Conservation (phyloP, 441 rosid species). For the Isatis lusitanica region DNA sequence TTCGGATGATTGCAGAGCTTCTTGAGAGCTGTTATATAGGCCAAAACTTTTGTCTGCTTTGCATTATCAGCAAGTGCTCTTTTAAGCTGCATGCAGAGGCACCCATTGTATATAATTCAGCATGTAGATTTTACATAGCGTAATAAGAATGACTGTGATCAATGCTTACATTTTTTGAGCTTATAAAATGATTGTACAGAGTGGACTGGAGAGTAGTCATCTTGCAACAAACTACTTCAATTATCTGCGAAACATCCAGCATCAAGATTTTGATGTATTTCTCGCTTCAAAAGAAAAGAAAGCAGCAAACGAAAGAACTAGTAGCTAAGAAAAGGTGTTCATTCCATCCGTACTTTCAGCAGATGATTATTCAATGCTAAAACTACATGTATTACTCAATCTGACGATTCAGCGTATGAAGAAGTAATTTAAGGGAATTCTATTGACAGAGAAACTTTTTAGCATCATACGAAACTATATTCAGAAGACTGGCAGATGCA, state of each 20-base stretch:
- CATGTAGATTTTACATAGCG: constrained; percentile 47
- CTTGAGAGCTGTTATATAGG: constrained; percentile 97
- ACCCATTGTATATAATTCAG: constrained; percentile 28
- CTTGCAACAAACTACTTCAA: constrained; percentile 99
- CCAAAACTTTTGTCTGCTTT: constrained; percentile 88
- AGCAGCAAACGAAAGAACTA: constrained; percentile 12
- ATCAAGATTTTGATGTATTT: constrained; percentile 27
- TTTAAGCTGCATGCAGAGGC: constrained; percentile 63
- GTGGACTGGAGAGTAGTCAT: constrained; percentile 87
- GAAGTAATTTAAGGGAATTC: constrained; percentile 5
- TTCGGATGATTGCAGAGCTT: constrained; percentile 99
- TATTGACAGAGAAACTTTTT: neutral
- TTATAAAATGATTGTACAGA: constrained; percentile 87
- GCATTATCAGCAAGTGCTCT: constrained; percentile 74
- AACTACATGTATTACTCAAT: neutral
- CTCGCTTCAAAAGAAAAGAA: constrained; percentile 2
- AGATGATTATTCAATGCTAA: constrained; percentile 3
- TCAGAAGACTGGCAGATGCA: constrained; percentile 5
- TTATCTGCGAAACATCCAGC: constrained; percentile 59
- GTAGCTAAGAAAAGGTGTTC: constrained; percentile 18
- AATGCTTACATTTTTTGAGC: constrained; percentile 84
- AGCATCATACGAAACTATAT: constrained; percentile 14
- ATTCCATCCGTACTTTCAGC: constrained; percentile 1
- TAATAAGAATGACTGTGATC: constrained; percentile 26
- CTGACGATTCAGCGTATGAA: constrained; percentile 3